A percentile compares a stretch with the other conserved stretches of the same genome.
phyloP scores from a whole-genome alignment of 202 grass and related monocot species.

The Dendrocalamus latiflorus region DNA sequence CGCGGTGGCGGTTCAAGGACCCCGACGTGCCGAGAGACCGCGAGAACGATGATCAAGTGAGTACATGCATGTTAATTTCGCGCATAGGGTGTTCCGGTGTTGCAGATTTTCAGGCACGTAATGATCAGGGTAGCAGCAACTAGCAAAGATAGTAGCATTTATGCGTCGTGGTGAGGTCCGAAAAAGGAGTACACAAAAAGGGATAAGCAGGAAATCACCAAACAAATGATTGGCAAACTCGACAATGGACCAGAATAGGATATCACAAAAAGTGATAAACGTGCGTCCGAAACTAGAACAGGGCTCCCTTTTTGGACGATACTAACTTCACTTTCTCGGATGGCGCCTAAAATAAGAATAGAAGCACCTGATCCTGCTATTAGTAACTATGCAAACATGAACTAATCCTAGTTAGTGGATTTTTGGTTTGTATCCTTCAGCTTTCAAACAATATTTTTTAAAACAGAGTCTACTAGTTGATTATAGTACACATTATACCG shows the following conservation, averaged over 20 bases:
- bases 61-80: background rate
- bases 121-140: background rate
- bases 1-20: conserved; percentile 70
- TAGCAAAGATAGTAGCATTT: background rate
- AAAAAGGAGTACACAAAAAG: background rate
- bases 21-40: conserved; percentile 18
- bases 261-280: conserved; percentile 12
- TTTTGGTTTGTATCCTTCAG: too few species aligned
- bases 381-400: background rate
- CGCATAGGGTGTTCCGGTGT: background rate
- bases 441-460: too few species aligned
- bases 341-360: background rate
- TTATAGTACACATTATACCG: rapidly evolving
- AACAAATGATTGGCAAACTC: conserved; percentile 32
- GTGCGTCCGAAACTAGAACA: conserved; percentile 14
- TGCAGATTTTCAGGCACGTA: background rate
- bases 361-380: background rate
- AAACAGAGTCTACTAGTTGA: too few species aligned
- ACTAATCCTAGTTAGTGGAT: background rate
- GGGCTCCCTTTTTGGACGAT: conserved; percentile 12
- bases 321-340: conserved; percentile 15
- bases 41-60: conserved; percentile 45
- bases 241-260: background rate
- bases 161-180: background rate
- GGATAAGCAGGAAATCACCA: background rate